A percentile compares a stretch with the other conserved stretches of the same genome.
These are phyloP conservation scores for Clitopilus passeckerianus DNA, from an alignment of 768 basidiomycete genomes.

Conservation along the genomic window DNA sequence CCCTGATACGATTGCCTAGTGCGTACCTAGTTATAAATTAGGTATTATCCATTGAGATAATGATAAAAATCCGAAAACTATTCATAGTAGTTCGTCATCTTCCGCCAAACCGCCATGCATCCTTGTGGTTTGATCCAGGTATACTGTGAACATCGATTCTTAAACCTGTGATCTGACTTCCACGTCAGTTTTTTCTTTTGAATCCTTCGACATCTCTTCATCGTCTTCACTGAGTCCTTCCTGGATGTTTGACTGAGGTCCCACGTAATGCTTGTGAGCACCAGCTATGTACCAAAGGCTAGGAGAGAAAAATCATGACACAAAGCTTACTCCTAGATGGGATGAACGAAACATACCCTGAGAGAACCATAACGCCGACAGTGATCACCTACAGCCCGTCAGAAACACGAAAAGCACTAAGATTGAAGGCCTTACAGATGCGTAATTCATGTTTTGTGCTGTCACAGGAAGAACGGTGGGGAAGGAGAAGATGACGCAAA, in stretches of 20 bases:
- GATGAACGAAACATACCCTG: conserved; percentile 36
- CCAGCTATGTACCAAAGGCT: conserved; percentile 50
- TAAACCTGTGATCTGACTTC: background rate
- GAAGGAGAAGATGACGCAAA: conserved; percentile 67
- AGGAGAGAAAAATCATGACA: conserved; percentile 8
- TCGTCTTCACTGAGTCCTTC: conserved; percentile 12
- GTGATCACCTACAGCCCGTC: conserved; percentile 38
- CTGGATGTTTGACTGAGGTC: conserved; percentile 51
- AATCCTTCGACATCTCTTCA: background rate
- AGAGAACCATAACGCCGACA: conserved; percentile 45
- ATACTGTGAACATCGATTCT: no score
- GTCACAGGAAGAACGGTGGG: conserved; percentile 70
- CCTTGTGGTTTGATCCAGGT: background rate
- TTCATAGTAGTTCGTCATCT: background rate
- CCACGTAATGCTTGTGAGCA: conserved; percentile 51
- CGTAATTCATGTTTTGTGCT: conserved; percentile 74
- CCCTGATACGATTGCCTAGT: background rate
- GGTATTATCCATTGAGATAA: background rate
- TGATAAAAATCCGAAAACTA: background rate
- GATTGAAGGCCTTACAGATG: conserved; percentile 41
- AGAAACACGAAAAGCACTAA: background rate
- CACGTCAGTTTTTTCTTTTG: background rate
- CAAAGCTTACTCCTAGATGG: background rate
- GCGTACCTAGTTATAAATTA: background rate
- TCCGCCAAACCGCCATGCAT: background rate